Percentiles rank a stretch among this genome's conserved stretches.
Conservation (phyloP, 2,329 filamentous ascomycete species). For the Talaromyces sp. region DNA sequence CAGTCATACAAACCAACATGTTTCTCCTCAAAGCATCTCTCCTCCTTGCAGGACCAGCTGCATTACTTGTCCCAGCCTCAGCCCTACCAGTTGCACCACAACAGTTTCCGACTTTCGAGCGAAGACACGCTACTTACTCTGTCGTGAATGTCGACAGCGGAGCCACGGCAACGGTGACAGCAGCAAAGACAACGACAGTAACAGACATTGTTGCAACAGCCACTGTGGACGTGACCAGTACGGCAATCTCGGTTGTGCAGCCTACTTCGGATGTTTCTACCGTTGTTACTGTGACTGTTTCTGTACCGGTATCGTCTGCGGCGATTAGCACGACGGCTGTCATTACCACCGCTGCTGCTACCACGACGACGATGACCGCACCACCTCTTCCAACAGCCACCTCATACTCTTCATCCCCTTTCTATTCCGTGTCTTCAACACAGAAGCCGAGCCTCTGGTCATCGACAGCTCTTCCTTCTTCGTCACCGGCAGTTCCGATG, state of each 20-base stretch:
- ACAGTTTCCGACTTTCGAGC: not conserved
- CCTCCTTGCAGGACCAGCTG: not conserved
- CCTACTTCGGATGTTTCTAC: not conserved
- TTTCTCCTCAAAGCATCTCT: not conserved
- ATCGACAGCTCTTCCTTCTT: not conserved
- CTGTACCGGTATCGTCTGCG: not conserved
- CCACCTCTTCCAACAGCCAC: not conserved
- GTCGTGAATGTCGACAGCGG: conserved; percentile 29
- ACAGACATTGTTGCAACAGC: conserved; percentile 8
- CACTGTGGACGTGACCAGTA: conserved; percentile 6
- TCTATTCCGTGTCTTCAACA: not conserved
- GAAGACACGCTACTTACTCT: conserved; percentile 16
- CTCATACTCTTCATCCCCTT: not conserved
- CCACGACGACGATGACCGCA: not conserved
- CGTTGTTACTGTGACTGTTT: conserved; percentile 9
- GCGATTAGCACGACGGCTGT: not conserved
- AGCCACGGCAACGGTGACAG: conserved; percentile 1
- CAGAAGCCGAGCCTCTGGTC: not conserved
- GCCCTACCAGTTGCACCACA: conserved; percentile 8
- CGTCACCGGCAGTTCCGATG: not conserved
- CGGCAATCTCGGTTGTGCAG: conserved; percentile 8
- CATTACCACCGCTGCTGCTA: not conserved
- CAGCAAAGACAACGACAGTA: conserved; percentile 4
- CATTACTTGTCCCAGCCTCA: not conserved
- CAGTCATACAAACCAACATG: not conserved